These are phyloP conservation scores for Elongisporangium prolatum DNA, from an alignment of 352 stramenopile genomes.

Conservation along the genomic window DNA sequence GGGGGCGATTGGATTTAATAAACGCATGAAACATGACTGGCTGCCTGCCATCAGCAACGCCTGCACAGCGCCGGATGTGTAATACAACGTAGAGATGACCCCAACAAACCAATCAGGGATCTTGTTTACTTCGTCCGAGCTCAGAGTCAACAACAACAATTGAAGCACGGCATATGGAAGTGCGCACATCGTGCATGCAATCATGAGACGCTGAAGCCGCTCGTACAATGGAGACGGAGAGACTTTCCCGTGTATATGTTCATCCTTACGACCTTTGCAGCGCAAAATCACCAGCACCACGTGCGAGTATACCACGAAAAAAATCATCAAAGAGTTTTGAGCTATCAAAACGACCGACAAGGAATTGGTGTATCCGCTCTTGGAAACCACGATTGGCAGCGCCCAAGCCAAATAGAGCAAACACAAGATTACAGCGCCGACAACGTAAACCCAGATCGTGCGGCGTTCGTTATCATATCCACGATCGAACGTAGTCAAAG, in stretches of 20 bases:
- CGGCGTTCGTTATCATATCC: slow-evolving; percentile 38
- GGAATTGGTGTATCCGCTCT: slow-evolving; percentile 44
- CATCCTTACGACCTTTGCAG: slow-evolving; percentile 49
- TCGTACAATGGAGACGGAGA: slow-evolving; percentile 63
- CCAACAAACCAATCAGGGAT: slow-evolving; percentile 55
- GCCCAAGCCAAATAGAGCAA: slow-evolving; percentile 23
- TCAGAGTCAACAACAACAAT: slow-evolving; percentile 35
- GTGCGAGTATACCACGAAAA: slow-evolving; percentile 40
- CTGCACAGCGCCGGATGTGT: slow-evolving; percentile 53
- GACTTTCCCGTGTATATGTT: slow-evolving; percentile 65
- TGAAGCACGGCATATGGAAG: slow-evolving; percentile 57
- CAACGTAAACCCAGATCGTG: slow-evolving; percentile 48
- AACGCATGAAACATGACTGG: slow-evolving; percentile 48
- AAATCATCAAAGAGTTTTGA: slow-evolving; percentile 45
- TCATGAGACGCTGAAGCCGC: slow-evolving; percentile 62
- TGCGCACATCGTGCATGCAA: slow-evolving; percentile 50
- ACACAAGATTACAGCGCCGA: slow-evolving; percentile 24
- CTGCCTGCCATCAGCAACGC: slow-evolving; percentile 61
- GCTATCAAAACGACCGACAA: slow-evolving; percentile 50
- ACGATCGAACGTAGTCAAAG: slow-evolving; percentile 50
- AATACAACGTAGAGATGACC: slow-evolving; percentile 51
- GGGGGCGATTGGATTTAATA: slow-evolving; percentile 43
- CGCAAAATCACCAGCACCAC: slow-evolving; percentile 33
- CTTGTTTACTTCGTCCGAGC: slow-evolving; percentile 27
- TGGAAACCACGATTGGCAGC: slow-evolving; percentile 32